Evolutionary conservation across 2,329 filamentous ascomycete genomes (phyloP), one percentile per base, ranked within the genome.

Genomic region (Aspergillus quadricinctus): DNA sequence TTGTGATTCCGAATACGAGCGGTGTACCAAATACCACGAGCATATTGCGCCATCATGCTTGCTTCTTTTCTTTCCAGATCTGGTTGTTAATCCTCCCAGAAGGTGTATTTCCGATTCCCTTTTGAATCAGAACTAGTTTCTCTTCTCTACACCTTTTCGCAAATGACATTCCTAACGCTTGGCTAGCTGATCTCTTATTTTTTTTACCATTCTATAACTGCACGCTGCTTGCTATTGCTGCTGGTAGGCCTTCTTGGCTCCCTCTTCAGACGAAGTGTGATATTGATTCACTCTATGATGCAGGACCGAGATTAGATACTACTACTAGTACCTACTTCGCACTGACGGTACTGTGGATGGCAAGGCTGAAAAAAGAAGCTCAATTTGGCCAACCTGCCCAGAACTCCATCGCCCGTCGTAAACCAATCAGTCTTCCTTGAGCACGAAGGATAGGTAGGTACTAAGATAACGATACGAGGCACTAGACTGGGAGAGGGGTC

Each of bases 111-210:
- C 40, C 31, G 50, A 48, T 52, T 56, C 49, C 29, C 48, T 3
- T 57, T 56, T 55, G 51, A 45, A 48, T 52, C 49, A 27, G 46
- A 41, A 49, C 50, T 48, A 48, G 40, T 50, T 49, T 50, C 41
- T 40, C n/a, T 52, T 53, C 40, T 46, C 55, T 41, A 28, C 43
- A 19, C 35, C 17, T 29, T 53, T 11, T 31, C 14, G 28, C 37
- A 28, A 52, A 48, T 41, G n/a, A 35, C 23, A 45, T 35, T 31
- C 28, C 6, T 29, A 17, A 31, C 14, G 49, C 14, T 27, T 17
- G 35, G 19, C 25, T 51, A 17, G 23, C 29, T 51, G 8, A 19
- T 31, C 40, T 43, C n/a, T 43, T 19, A 19, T n/a, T 43, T 8
- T 10, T 21, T 37, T 17, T 14, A 17, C 31, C 6, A 14, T 37